Percentiles rank a stretch among this genome's conserved stretches.
Evolutionary conservation across 805 yeast genomes (phyloP).

Genomic region (Barnettozyma wickerhamii): DNA sequence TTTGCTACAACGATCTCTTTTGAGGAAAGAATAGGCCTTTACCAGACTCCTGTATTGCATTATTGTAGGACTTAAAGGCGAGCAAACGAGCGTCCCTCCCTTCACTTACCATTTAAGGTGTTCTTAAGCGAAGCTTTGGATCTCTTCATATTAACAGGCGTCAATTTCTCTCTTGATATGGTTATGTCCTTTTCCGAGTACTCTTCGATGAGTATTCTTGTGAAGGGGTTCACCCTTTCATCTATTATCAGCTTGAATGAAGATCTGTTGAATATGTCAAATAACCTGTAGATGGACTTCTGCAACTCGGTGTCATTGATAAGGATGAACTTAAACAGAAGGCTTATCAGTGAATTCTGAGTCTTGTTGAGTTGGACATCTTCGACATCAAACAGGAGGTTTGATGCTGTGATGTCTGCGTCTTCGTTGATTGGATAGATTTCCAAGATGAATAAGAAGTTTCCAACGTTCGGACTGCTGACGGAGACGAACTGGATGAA

Average conservation of each 20-base stretch:
- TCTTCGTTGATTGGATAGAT: slow-evolving; percentile 17
- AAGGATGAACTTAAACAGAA: slow-evolving; percentile 19
- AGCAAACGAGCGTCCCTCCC: too few species aligned
- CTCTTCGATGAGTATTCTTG: slow-evolving; percentile 4
- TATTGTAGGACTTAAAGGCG: too few species aligned
- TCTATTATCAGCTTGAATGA: slow-evolving; percentile 15
- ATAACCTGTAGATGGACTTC: slow-evolving; percentile 9
- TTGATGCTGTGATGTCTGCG: not conserved
- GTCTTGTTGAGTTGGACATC: slow-evolving; percentile 5
- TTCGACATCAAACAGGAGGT: slow-evolving; percentile 18
- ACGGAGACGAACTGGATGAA: slow-evolving; percentile 5
- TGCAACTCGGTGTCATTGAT: slow-evolving; percentile 12
- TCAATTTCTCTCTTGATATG: not conserved
- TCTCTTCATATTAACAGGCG: not conserved
- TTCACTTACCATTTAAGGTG: not conserved
- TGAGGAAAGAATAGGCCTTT: too few species aligned
- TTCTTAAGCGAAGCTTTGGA: not conserved
- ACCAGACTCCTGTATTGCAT: too few species aligned
- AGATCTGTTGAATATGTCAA: slow-evolving; percentile 8
- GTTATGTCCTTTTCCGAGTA: not conserved
- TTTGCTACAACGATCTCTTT: too few species aligned
- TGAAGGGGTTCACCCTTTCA: slow-evolving; percentile 17
- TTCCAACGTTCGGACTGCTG: slow-evolving; percentile 9
- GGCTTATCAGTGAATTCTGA: slow-evolving; percentile 9
- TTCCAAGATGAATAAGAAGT: slow-evolving; percentile 21